Evolutionary conservation across 139 green algal species (phyloP).

Genomic region (Coccomyxa sp.): DNA sequence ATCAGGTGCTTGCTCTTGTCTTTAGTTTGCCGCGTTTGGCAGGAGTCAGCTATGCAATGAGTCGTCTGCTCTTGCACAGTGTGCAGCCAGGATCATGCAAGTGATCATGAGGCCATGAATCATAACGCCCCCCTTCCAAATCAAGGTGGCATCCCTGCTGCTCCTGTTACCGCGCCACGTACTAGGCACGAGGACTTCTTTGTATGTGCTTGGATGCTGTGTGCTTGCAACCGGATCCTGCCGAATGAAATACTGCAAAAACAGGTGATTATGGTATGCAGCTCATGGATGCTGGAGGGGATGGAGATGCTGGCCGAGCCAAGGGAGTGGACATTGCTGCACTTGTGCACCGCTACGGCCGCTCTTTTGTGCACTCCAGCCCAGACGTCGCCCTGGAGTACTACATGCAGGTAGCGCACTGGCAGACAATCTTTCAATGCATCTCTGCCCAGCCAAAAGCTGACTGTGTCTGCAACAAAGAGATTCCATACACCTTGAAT

Average conservation of each 20-base stretch:
- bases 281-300: constrained; percentile 1
- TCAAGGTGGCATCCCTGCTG: no score
- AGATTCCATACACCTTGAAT: no score
- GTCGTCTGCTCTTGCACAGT: neutral
- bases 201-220: no score
- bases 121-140: no score
- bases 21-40: neutral
- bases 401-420: constrained; percentile 59
- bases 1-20: constrained; percentile 13
- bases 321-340: constrained; percentile 24
- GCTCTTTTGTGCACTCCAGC: constrained; percentile 47
- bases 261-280: neutral
- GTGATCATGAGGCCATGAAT: neutral
- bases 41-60: neutral
- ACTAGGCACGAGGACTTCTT: no score
- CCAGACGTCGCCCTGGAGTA: constrained; percentile 65
- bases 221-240: no score
- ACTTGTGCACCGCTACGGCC: constrained; percentile 53
- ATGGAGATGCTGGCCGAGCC: neutral
- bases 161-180: no score
- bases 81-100: neutral
- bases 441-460: no score
- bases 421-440: no score
- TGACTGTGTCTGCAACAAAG: no score
- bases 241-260: no score